Evolutionary conservation across 164 flowering plant species (phyloP), one percentile per base, ranked within the genome.

Genomic region (Nymphaea thermarum): DNA sequence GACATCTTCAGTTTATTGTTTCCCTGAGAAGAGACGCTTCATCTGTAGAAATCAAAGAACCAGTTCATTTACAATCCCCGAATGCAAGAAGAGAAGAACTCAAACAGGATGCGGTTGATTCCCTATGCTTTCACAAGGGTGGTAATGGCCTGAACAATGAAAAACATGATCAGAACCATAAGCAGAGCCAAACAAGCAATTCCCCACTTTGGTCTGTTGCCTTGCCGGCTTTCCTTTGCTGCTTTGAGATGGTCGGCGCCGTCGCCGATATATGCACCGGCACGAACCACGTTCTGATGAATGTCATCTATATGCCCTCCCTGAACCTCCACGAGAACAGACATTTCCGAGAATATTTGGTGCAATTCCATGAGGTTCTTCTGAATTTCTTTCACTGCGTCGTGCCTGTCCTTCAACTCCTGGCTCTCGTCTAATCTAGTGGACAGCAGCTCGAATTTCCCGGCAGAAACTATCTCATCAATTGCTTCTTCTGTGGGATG

Each of bases 301-400:
- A 91, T 89, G 25, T 83, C 82, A 60, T 87, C 85, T 43, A 89
- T 70, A 71, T 80, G 67, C 18, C 80, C 93, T 3, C 92, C 95
- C 66, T 91, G 95, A 11, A 79, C 65, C 71, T 86, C 95, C 4
- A 89, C 91, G 72, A 89, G 62, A 67, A 89, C 82, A 6, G 97
- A 89, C 97, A 90, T 90, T 72, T 90, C 97, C 4, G 87, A 85
- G 69, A 91, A 89, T 41, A 89, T 86, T 66, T 91, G 90, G 66
- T 87, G 93, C 67, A 91, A 78, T 76, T 78, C 84, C 10, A 72
- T 75, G 82, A 91, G 75, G 60, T 93, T 91, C 70, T 79, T 86
- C 80, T 81, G 83, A 3, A 91, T 75, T 36, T 84, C 89, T 76
- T 75, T 80, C 71, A 80, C 83, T 6, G 88, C 87, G 16, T 85